Percentiles rank a stretch among this genome's conserved stretches.
phyloP scores from a whole-genome alignment of 306 rosid species.

The Prunus salicina region DNA sequence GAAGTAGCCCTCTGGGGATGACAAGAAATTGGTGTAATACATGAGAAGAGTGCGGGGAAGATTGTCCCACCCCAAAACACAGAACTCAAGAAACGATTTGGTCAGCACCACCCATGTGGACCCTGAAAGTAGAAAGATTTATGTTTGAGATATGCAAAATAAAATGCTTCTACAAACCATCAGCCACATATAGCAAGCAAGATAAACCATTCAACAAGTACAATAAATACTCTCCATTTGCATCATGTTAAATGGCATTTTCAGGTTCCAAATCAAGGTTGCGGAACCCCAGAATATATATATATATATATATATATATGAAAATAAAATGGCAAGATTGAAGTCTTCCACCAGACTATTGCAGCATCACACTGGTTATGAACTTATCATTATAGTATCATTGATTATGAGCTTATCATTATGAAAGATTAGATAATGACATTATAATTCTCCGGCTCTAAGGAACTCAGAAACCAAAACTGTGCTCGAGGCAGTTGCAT shows the following conservation, averaged over 20 bases:
- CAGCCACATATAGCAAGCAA: background rate
- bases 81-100: slow-evolving; percentile 67
- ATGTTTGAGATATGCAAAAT: slow-evolving; percentile 2
- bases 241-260: slow-evolving; percentile 4
- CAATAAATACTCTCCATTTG: background rate
- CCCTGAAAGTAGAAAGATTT: slow-evolving; percentile 43
- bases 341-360: background rate
- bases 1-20: slow-evolving; percentile 87
- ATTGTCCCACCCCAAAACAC: slow-evolving; percentile 90
- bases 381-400: too few relatives aligned
- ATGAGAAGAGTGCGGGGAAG: slow-evolving; percentile 88
- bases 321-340: background rate
- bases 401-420: too few relatives aligned
- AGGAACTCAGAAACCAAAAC: background rate
- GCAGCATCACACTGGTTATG: background rate
- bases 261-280: background rate
- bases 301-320: background rate
- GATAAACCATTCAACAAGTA: background rate
- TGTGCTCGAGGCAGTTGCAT: background rate
- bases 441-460: background rate
- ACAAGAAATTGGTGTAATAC: slow-evolving; percentile 76
- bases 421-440: background rate
- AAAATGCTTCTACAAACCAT: slow-evolving; percentile 10
- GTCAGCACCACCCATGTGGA: slow-evolving; percentile 73
- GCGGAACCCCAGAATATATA: background rate